These are phyloP conservation scores for Reticulascus tulasneorum DNA, from an alignment of 2,329 filamentous ascomycete genomes.

Conservation along the genomic window DNA sequence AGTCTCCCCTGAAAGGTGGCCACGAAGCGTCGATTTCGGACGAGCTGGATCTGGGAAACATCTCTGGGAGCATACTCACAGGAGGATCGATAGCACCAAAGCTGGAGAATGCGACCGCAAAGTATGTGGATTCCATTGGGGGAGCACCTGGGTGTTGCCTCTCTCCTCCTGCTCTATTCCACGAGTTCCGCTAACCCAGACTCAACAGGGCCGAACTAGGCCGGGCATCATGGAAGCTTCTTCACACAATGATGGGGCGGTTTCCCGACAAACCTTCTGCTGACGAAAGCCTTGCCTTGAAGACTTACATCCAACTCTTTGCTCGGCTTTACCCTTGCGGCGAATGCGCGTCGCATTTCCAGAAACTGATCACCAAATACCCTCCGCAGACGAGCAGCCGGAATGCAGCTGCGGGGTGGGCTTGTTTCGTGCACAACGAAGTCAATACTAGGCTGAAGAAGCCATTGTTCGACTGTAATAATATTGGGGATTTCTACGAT, in stretches of 20 bases:
- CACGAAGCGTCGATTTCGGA: constrained; percentile 6
- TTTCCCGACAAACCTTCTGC: constrained; percentile 62
- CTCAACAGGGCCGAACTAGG: constrained; percentile 62
- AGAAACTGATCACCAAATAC: constrained; percentile 55
- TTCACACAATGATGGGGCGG: constrained; percentile 67
- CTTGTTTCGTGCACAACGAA: constrained; percentile 64
- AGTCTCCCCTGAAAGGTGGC: constrained; percentile 16
- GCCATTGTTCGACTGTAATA: constrained; percentile 59
- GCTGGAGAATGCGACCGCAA: constrained; percentile 76
- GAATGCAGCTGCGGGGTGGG: constrained; percentile 62
- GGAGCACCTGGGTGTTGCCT: no score
- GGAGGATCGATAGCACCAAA: constrained; percentile 75
- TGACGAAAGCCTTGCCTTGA: constrained; percentile 59
- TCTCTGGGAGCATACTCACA: constrained; percentile 50
- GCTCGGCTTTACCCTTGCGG: constrained; percentile 67
- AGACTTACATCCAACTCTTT: constrained; percentile 63
- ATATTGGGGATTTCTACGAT: constrained; percentile 68
- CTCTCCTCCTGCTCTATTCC: not conserved
- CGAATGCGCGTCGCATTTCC: constrained; percentile 66
- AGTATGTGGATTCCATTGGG: no score
- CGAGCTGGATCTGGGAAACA: constrained; percentile 32
- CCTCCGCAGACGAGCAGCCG: constrained; percentile 63
- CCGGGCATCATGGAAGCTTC: constrained; percentile 64
- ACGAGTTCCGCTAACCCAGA: not conserved
- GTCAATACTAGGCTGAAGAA: constrained; percentile 64